Percentiles rank a stretch among this genome's conserved stretches.
phyloP scores from a whole-genome alignment of 768 basidiomycete species.

The Kwoniella shandongensis region DNA sequence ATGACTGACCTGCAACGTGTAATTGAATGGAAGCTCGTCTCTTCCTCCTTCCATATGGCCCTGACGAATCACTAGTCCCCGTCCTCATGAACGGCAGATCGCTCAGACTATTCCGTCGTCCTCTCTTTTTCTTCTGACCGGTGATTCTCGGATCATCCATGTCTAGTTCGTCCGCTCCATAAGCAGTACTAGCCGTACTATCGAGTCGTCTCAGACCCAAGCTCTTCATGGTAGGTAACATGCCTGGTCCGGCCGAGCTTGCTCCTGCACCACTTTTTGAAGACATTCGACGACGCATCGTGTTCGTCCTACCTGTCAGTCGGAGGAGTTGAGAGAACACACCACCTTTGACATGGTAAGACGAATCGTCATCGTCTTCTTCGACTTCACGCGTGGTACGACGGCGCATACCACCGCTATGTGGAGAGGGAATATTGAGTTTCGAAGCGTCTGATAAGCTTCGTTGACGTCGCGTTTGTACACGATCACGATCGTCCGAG shows the following conservation, averaged over 20 bases:
- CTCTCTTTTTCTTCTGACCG: slow-evolving; percentile 58
- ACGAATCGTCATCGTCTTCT: slow-evolving; percentile 18
- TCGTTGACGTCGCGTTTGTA: slow-evolving; percentile 6
- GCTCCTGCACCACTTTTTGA: slow-evolving; percentile 10
- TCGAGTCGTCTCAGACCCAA: slow-evolving; percentile 28
- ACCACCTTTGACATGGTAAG: slow-evolving; percentile 36
- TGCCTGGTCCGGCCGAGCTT: slow-evolving; percentile 4
- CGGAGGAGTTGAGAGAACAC: slow-evolving; percentile 39
- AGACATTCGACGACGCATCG: slow-evolving; percentile 25
- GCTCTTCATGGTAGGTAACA: slow-evolving; percentile 36
- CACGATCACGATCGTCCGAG: not conserved
- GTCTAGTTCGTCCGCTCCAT: slow-evolving; percentile 57
- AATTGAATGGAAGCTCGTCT: slow-evolving; percentile 38
- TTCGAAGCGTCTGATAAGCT: slow-evolving; percentile 21
- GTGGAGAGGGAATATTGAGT: not conserved
- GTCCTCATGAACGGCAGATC: slow-evolving; percentile 26
- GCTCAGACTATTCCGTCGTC: slow-evolving; percentile 22
- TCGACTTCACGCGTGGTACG: slow-evolving; percentile 37
- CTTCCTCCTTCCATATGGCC: slow-evolving; percentile 11
- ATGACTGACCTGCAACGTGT: slow-evolving; percentile 42
- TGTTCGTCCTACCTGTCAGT: slow-evolving; percentile 31
- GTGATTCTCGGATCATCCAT: slow-evolving; percentile 72
- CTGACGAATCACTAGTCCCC: slow-evolving; percentile 8
- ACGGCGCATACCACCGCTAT: slow-evolving; percentile 26
- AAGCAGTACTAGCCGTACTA: slow-evolving; percentile 16